Evolutionary conservation across 2,329 filamentous ascomycete species (phyloP), one percentile per base, ranked within the genome.

Genomic region (Diaporthe helianthi): DNA sequence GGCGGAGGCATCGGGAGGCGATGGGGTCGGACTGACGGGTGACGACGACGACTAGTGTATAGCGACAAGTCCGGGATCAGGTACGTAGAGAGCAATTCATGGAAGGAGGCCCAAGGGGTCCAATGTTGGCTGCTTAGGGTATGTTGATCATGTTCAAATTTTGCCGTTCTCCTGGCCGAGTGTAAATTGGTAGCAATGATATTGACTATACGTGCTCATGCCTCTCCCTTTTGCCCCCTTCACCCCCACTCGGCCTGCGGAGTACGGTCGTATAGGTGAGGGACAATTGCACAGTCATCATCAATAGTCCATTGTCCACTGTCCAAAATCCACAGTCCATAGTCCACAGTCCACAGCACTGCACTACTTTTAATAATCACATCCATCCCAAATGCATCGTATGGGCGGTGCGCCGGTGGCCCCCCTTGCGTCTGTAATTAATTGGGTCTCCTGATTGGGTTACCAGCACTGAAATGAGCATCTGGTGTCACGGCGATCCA

Each of bases 401-500:
- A 8, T 49, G 58, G 58, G 44, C 29, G 44, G 41, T 26, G 3
- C n/a, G n/a, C n/a, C n/a, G n/a, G n/a, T n/a, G n/a, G n/a, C n/a
- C 44, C 55, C 38, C 58, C 58, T 63, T 63, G 58, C 58, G 58
- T 63, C 58, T 63, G 44, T 19, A 49, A 63, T 63, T 63, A 44
- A 63, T 63, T 63, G 58, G 29, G 58, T 17, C 36, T 63, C 58
- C 44, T 63, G 58, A 49, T 63, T 63, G 58, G 58, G 58, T 44
- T 49, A 49, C 29, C 41, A 63, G 44, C 44, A 49, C 36, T 63
- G 41, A 49, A 49, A 63, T 63, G 58, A 63, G 44, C 58, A 63
- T 63, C 58, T 63, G 58, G 58, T 63, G 58, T 63, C 58, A 63
- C 58, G 58, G 58, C 58, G 58, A 63, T 63, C 44, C 58, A 63